These are phyloP conservation scores for Ophiostoma quercus DNA, from an alignment of 2,329 filamentous ascomycete species.

Conservation along the genomic window DNA sequence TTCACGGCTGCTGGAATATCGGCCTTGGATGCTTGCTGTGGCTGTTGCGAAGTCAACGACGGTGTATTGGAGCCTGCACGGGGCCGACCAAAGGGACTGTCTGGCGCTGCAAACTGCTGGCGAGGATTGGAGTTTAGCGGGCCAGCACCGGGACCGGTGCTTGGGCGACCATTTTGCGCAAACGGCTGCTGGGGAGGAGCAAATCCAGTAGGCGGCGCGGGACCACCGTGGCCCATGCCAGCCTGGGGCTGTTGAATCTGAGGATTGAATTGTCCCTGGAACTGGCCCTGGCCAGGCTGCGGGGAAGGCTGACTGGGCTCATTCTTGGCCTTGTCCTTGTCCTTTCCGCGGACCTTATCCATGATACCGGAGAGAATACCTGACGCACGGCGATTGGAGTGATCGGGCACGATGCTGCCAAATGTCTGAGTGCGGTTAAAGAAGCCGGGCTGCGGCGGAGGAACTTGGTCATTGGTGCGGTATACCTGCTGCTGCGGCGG, in stretches of 20 bases:
- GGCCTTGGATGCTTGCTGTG: neutral
- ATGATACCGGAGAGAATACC: slow-evolving; percentile 24
- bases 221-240: neutral
- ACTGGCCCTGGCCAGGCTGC: neutral
- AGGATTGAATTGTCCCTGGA: neutral
- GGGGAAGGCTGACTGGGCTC: neutral
- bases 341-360: slow-evolving; percentile 23
- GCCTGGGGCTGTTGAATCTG: neutral
- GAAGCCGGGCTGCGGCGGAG: neutral
- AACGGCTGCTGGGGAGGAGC: neutral
- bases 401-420: slow-evolving; percentile 20
- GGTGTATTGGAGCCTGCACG: slow-evolving; percentile 21
- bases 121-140: neutral
- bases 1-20: too few relatives aligned
- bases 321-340: slow-evolving; percentile 10
- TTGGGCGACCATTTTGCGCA: neutral
- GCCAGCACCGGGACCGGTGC: neutral
- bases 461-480: neutral
- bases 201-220: neutral
- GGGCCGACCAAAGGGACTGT: slow-evolving; percentile 15
- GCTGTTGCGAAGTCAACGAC: slow-evolving; percentile 1
- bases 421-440: slow-evolving; percentile 22
- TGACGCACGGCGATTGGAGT: slow-evolving; percentile 13
- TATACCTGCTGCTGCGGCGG: slow-evolving; percentile 11
- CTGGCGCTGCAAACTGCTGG: slow-evolving; percentile 1